Base-by-base conservation (phyloP, 2,329 filamentous ascomycete species). In the Neonectria punicea region DNA sequence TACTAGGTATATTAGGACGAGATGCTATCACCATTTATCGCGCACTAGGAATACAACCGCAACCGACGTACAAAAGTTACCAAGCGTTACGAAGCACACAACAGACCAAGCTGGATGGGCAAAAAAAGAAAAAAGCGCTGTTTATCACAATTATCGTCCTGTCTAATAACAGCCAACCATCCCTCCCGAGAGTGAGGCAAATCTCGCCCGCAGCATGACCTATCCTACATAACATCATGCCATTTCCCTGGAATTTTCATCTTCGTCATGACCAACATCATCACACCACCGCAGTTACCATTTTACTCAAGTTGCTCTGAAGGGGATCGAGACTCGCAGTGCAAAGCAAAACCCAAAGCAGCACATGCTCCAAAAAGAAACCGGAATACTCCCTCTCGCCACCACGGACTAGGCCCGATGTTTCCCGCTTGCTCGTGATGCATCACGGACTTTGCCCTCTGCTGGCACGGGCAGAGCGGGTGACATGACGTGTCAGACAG, bases 401-500 rank as follows among this genome's bases (percentile, higher is more conserved):
- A 32, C 43, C n/a, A 49, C 41, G 25, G 43, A 16, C 16, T 20
- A 16, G 39, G 53, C 20, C 22, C 32, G 32, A 51, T 28, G 39
- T 20, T 30, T 47, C 32, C 18, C 43, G 43, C 14, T 30, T 54
- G 34, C 56, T 63, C 49, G 25, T 58, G 61, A 58, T 58, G 55
- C 56, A 55, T 58, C 43, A 22, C 28, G 25, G 32, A 53, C 25
- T 53, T 14, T 30, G 44, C 28, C 25, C 14, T 59, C 49, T 16
- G 49, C 32, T 25, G 22, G 4, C 30, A 34, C 28, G 11, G 28
- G 32, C 49, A 34, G 28, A 34, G 49, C 34, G 30, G 49, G 34
- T 16, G 49, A 34, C 51, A 61, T 67, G 68, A 68, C 63, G 57
- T 71, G 67, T 71, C 68, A 67, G 63, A 60, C 53, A 57, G 28